Conservation (phyloP, 257 asterid species). For the Leonotis leonurus region DNA sequence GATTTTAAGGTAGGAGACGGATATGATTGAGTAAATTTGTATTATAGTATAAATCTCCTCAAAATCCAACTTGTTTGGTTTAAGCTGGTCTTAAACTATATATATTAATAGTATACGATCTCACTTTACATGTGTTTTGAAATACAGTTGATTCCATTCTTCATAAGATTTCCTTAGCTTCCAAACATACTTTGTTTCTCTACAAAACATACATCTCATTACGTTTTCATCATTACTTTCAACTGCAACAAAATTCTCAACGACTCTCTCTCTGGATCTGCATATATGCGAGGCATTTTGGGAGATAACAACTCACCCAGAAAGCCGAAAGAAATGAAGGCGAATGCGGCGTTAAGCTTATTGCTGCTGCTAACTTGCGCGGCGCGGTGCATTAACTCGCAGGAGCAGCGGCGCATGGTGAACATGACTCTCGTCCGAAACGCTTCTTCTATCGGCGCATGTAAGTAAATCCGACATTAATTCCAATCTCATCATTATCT, state of each 20-base stretch:
- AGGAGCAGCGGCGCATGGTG: conserved; percentile 34
- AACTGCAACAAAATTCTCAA: not conserved
- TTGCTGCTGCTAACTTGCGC: conserved; percentile 34
- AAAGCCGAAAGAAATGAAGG: conserved; percentile 14
- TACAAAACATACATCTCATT: not conserved
- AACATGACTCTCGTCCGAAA: conserved; percentile 57
- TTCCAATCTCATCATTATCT: not conserved
- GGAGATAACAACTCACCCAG: not conserved
- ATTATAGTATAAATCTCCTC: too few species aligned
- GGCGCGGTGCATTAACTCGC: conserved; percentile 26
- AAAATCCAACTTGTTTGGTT: too few species aligned
- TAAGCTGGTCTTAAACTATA: too few species aligned
- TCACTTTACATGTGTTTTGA: not conserved
- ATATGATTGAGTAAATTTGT: too few species aligned
- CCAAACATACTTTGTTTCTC: conserved; percentile 9
- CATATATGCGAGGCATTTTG: not conserved
- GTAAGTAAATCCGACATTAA: conserved; percentile 27
- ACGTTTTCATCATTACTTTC: not conserved
- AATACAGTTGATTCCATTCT: conserved; percentile 15
- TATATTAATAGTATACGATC: too few species aligned
- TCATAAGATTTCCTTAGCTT: conserved; percentile 1
- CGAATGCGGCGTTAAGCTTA: conserved; percentile 20
- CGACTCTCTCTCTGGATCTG: not conserved
- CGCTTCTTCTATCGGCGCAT: conserved; percentile 55
- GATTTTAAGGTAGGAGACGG: too few species aligned